A percentile compares a stretch with the other conserved stretches of the same genome.
Evolutionary conservation across 352 stramenopile genomes (phyloP).

Genomic region (Achlya hypogyna): DNA sequence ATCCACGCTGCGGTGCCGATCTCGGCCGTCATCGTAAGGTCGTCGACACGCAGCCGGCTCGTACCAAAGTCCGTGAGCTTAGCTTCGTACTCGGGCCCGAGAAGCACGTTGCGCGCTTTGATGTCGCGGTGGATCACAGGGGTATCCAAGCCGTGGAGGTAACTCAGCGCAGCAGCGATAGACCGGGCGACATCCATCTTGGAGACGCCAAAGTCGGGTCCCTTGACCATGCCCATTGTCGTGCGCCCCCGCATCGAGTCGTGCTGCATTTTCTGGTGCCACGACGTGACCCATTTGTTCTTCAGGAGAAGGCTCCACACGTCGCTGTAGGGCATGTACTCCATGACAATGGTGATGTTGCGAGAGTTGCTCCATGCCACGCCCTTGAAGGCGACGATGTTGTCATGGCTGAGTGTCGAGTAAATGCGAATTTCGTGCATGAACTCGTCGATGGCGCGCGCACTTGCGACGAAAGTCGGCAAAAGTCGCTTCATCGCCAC

Average conservation of each 20-base stretch:
- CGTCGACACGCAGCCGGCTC: constrained; percentile 26
- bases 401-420: constrained; percentile 37
- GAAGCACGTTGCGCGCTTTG: constrained; percentile 44
- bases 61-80: constrained; percentile 58
- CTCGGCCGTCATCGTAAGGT: constrained; percentile 18
- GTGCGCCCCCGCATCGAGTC: neutral
- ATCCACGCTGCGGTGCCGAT: constrained; percentile 17
- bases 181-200: constrained; percentile 1
- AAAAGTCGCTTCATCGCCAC: constrained; percentile 2
- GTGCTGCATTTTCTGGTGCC: constrained; percentile 2
- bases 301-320: constrained; percentile 40
- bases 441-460: constrained; percentile 1
- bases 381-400: constrained; percentile 40
- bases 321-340: constrained; percentile 36
- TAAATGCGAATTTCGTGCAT: constrained; percentile 41
- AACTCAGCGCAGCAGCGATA: constrained; percentile 2
- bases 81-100: constrained; percentile 32
- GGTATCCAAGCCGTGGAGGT: constrained; percentile 20
- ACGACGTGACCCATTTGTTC: constrained; percentile 22
- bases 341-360: constrained; percentile 40
- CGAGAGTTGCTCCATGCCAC: constrained; percentile 38
- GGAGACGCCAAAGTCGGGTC: neutral
- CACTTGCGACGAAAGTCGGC: neutral
- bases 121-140: constrained; percentile 37
- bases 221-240: neutral